phyloP scores from a whole-genome alignment of 2,329 filamentous ascomycete genomes.

The Alternaria atra region DNA sequence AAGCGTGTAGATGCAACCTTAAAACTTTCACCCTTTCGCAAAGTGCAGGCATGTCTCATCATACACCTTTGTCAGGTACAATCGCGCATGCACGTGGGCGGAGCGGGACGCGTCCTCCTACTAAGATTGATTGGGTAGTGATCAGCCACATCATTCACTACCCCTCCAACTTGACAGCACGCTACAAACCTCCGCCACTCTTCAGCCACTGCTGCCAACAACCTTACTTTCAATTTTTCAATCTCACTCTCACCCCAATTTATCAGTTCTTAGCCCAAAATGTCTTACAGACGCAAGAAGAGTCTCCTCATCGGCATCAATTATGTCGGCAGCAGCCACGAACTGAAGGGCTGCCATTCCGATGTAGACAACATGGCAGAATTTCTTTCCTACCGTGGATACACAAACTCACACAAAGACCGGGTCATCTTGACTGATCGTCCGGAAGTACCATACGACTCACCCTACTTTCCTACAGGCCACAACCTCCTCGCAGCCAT shows the following conservation, averaged over 20 bases:
- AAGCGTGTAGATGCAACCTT: background rate
- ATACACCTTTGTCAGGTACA: background rate
- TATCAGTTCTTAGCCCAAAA: background rate
- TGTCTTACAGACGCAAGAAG: constrained; percentile 51
- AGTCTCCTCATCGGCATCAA: constrained; percentile 65
- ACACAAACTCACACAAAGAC: constrained; percentile 51
- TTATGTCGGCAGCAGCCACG: constrained; percentile 56
- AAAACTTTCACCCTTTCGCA: background rate
- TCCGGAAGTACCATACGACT: constrained; percentile 38
- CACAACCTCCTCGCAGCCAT: constrained; percentile 63
- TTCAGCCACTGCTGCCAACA: constrained; percentile 1
- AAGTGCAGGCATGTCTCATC: background rate
- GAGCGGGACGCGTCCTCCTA: constrained; percentile 14
- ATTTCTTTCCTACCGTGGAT: constrained; percentile 57
- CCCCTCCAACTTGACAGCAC: constrained; percentile 25
- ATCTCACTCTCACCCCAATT: no score
- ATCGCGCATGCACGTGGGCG: constrained; percentile 10
- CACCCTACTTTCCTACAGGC: constrained; percentile 51
- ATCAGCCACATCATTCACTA: constrained; percentile 32
- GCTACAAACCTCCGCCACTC: background rate
- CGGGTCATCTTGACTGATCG: constrained; percentile 59
- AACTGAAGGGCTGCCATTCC: constrained; percentile 59
- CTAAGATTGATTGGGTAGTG: constrained; percentile 22
- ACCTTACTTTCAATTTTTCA: background rate
- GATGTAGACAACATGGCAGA: constrained; percentile 61